Evolutionary conservation across 73 alveolate species (phyloP).

Genomic region (Paramecium pentaurelia): DNA sequence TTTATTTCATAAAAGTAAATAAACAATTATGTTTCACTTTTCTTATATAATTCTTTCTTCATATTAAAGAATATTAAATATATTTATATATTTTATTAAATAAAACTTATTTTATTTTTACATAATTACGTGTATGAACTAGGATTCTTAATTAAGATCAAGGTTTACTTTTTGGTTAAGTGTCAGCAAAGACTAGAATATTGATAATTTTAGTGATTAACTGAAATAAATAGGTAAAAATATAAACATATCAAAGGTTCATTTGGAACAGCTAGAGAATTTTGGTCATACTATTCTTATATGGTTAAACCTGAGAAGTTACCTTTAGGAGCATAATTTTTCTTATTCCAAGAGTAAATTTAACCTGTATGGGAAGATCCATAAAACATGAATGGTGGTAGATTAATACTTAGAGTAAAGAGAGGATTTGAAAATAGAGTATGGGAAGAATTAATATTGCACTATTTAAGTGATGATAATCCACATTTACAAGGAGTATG

Average conservation of each 20-base stretch:
- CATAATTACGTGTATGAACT: conserved; percentile 6
- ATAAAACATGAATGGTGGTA: conserved; percentile 83
- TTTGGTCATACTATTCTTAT: conserved; percentile 83
- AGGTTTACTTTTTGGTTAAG: background rate
- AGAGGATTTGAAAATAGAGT: conserved; percentile 77
- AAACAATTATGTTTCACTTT: background rate
- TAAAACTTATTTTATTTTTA: background rate
- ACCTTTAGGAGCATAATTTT: conserved; percentile 71
- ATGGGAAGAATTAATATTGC: conserved; percentile 84
- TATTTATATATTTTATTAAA: background rate
- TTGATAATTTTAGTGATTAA: background rate
- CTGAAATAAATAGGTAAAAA: background rate
- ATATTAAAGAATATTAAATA: background rate
- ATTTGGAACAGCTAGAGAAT: conserved; percentile 61
- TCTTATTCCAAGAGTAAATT: conserved; percentile 76
- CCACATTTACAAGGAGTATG: background rate
- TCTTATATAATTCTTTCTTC: background rate
- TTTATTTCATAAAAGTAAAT: background rate
- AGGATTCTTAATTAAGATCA: background rate
- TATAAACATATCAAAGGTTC: background rate
- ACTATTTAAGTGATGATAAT: background rate
- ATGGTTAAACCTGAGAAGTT: conserved; percentile 80
- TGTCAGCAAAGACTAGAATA: background rate
- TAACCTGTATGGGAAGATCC: conserved; percentile 93
- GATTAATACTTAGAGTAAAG: conserved; percentile 74